Evolutionary conservation across 202 grass and related monocot species (phyloP), one percentile per base, ranked within the genome.

Genomic region (Setaria viridis): DNA sequence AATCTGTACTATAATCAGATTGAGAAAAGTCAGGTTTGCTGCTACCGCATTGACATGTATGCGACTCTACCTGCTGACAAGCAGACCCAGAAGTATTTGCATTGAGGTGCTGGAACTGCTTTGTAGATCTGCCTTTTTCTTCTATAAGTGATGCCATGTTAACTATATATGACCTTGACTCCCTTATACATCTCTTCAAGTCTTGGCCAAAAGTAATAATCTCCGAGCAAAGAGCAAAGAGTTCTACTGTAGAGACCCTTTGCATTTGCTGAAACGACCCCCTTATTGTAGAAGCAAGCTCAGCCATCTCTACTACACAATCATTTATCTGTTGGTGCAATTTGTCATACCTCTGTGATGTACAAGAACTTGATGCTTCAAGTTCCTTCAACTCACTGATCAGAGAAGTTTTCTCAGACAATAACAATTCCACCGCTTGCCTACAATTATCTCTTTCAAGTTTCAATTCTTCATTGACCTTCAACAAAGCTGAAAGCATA

Each of bases 391-490:
- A 72, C 59, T 91, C 83, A 67, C 76, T 34, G 0, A 86, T 66
- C 55, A 93, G 48, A 80, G 82, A 76, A 68, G n/a, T 67, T 84
- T 84, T 93, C 35, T 90, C 91, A 54, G 75, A 43, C 19, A 84
- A 74, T 41, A 90, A 59, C 71, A 67, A 6, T 74, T 90, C 68
- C 32, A 81, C 76, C 46, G 4, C 86, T 86, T 91, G 70, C 60
- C 73, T 91, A 73, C 88, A 81, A 73, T 77, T 78, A 60, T 92
- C 86, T 76, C 87, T 91, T 85, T 92, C 92, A 74, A 84, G 64
- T 85, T 90, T 94, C 65, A 91, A 76, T 86, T 88, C 85, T 70
- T 94, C 92, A 25, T 88, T 97, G 32, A 75, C 83, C 58, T 94
- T 93, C 49, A 94, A 65, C 73, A 94, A 65, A 77, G 88, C 82